phyloP scores from a whole-genome alignment of 2,329 filamentous ascomycete species.

The Dactylellina cionopaga region DNA sequence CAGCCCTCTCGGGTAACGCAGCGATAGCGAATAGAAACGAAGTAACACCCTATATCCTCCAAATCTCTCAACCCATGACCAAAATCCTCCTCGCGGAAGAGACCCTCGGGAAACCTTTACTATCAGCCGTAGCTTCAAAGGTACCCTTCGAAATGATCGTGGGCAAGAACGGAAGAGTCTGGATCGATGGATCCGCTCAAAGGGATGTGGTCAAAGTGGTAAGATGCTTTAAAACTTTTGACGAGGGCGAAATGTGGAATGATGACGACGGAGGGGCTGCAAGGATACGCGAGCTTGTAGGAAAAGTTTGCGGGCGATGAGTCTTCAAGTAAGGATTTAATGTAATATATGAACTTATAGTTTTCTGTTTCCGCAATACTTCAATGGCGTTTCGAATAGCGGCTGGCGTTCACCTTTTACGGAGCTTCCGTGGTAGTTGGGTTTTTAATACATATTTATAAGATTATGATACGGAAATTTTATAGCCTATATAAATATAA shows the following conservation, averaged over 20 bases:
- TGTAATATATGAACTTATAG: neutral
- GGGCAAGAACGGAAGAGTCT: slow-evolving; percentile 42
- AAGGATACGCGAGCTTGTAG: slow-evolving; percentile 19
- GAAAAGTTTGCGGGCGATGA: slow-evolving; percentile 33
- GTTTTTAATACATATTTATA: neutral
- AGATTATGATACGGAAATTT: neutral
- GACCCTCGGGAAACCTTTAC: slow-evolving; percentile 19
- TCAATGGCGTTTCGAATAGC: too few relatives aligned
- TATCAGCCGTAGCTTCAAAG: slow-evolving; percentile 20
- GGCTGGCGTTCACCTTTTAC: slow-evolving; percentile 15
- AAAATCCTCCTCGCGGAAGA: slow-evolving; percentile 32
- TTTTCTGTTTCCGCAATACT: slow-evolving; percentile 5
- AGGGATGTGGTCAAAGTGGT: slow-evolving; percentile 35
- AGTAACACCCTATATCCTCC: slow-evolving; percentile 41
- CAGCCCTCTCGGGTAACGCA: slow-evolving; percentile 2
- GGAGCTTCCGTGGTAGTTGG: too few relatives aligned
- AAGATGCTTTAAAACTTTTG: slow-evolving; percentile 35
- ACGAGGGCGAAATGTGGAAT: slow-evolving; percentile 36
- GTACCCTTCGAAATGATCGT: slow-evolving; percentile 48
- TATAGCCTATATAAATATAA: neutral
- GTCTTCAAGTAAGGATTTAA: neutral
- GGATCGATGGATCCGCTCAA: slow-evolving; percentile 41
- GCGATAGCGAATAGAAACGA: slow-evolving; percentile 23
- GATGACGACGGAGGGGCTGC: slow-evolving; percentile 26
- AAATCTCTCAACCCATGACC: slow-evolving; percentile 42